Evolutionary conservation across 225 moss, liverwort and hornwort species (phyloP), one percentile per base, ranked within the genome.

Genomic region (Climacium dendroides): DNA sequence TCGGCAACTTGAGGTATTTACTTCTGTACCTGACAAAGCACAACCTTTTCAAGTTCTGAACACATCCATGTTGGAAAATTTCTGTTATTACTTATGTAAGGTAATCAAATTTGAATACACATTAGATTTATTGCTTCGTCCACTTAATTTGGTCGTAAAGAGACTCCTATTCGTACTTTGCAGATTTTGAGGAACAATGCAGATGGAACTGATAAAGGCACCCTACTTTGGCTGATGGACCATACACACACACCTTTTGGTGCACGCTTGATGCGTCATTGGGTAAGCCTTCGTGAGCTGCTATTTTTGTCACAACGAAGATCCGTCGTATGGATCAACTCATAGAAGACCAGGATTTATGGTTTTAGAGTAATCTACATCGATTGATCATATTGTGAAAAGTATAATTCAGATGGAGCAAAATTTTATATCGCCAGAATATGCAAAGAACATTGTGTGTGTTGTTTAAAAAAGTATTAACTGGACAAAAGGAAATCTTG

Each of bases 201-300:
- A 37, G 96, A 99, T 81, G 95, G 97, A 80, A 95, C 91, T 87
- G 94, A 94, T 35, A 99, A 91, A 88, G 97, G 97, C 72, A 96
- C 99, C 60, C 89, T 99, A 85, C 95, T 99, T 57, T 99, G 99
- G 99, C 92, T 97, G 74, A 92, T 99, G 94, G 95, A 96, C 87
- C 95, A 97, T 77, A 99, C 97, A 23, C 92, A 95, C 84, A 97
- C 99, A 28, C 91, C 94, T 57, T 97, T 96, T 90, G 99, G 99
- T 89, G 95, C 97, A 48, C 99, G 97, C 52, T 90, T 99, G 73
- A 94, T 99, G 82, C 92, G 95, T 82, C 95, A 96, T 85, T 99
- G 99, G 99, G 99, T 99, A 92, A 71, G 93, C 25, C 53, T 89
- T 87, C 57, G 58, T 82, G 81, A 86, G 77, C 64, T 83, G 60